Percentiles rank a stretch among this genome's conserved stretches.
Evolutionary conservation across 331 rosid genomes (phyloP).

Genomic region (Acacia pycnantha): DNA sequence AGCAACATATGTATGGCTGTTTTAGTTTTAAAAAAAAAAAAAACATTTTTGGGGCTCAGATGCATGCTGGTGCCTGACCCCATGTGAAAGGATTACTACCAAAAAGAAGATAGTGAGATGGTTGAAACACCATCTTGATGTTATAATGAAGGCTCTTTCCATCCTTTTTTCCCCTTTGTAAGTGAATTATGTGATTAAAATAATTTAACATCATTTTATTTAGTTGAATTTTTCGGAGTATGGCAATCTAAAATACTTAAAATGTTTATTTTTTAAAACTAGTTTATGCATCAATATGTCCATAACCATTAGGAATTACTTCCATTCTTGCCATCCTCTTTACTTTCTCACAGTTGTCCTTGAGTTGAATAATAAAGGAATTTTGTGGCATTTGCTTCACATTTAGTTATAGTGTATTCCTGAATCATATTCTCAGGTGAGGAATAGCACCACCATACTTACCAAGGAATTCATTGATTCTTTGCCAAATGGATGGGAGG

Average conservation of each 20-base stretch:
- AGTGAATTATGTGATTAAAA: not conserved
- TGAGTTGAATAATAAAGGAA: not conserved
- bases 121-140: not conserved
- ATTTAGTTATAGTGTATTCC: slow-evolving; percentile 38
- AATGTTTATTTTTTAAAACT: not conserved
- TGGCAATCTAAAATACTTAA: not conserved
- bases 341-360: not conserved
- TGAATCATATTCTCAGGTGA: slow-evolving; percentile 65
- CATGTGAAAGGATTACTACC: not conserved
- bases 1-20: not conserved
- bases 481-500: slow-evolving; percentile 97
- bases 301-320: not conserved
- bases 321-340: not conserved
- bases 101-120: not conserved
- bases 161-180: not conserved
- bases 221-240: not conserved
- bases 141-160: not conserved
- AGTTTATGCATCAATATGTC: not conserved
- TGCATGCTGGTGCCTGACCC: not conserved
- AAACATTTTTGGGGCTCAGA: not conserved
- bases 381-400: slow-evolving; percentile 33
- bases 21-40: not conserved
- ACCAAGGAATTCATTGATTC: slow-evolving; percentile 89
- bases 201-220: not conserved
- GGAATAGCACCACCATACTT: slow-evolving; percentile 89